phyloP scores from a whole-genome alignment of 2,329 filamentous ascomycete species.

The Verticillium nubilum region DNA sequence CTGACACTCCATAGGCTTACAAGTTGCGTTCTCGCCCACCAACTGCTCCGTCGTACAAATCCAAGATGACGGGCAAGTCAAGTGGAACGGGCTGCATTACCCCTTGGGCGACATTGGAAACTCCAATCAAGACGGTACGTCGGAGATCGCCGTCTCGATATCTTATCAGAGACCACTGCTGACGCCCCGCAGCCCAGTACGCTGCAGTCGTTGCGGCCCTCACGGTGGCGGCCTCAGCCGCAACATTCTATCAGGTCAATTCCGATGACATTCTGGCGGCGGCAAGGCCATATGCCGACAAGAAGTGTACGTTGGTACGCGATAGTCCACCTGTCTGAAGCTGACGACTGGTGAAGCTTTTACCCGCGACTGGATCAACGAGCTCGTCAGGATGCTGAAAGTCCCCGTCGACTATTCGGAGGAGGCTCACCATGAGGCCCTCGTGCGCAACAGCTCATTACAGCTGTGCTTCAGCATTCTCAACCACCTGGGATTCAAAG shows the following conservation, averaged over 20 bases:
- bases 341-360: constrained; percentile 38
- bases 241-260: constrained; percentile 39
- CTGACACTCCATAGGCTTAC: constrained; percentile 36
- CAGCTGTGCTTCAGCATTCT: constrained; percentile 75
- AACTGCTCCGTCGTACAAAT: constrained; percentile 53
- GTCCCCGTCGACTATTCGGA: constrained; percentile 77
- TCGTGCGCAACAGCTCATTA: constrained; percentile 68
- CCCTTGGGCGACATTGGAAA: constrained; percentile 41
- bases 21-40: constrained; percentile 57
- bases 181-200: constrained; percentile 39
- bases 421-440: constrained; percentile 63
- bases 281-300: constrained; percentile 43
- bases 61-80: constrained; percentile 51
- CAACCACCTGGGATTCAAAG: constrained; percentile 69
- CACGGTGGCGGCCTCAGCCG: constrained; percentile 43
- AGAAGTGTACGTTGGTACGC: constrained; percentile 22
- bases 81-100: constrained; percentile 53
- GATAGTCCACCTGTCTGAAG: neutral
- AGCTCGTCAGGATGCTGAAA: constrained; percentile 64
- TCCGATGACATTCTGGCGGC: constrained; percentile 70
- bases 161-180: constrained; percentile 1
- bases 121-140: constrained; percentile 41
- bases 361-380: constrained; percentile 56
- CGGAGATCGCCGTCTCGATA: neutral
- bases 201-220: constrained; percentile 57